Conservation (phyloP, 495 filamentous ascomycete species). For the Sphaerosporella brunnea region DNA sequence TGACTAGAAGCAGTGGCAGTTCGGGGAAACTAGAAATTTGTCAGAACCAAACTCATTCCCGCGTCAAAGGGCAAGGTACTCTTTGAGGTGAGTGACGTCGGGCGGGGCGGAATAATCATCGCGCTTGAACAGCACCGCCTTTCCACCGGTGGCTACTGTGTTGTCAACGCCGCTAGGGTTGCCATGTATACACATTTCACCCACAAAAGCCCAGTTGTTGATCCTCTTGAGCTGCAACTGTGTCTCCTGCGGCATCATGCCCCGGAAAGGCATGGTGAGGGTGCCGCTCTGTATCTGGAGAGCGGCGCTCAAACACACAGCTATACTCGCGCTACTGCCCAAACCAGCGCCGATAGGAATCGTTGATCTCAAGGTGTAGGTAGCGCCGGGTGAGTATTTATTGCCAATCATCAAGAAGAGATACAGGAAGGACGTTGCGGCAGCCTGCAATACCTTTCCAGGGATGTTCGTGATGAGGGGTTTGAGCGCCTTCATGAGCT, state of each 20-base stretch:
- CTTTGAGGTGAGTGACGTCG: conserved; percentile 51
- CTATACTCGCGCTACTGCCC: conserved; percentile 81
- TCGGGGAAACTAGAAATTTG: conserved; percentile 47
- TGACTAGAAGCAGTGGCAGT: conserved; percentile 71
- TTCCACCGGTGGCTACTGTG: conserved; percentile 82
- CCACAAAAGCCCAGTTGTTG: conserved; percentile 93
- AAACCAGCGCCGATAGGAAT: conserved; percentile 85
- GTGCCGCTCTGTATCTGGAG: conserved; percentile 75
- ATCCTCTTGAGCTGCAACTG: conserved; percentile 77
- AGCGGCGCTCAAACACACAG: conserved; percentile 74
- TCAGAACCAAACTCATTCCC: too few relatives aligned
- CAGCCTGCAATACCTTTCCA: conserved; percentile 61
- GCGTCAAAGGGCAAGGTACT: too few relatives aligned
- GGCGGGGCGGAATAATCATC: conserved; percentile 62
- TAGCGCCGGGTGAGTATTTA: conserved; percentile 53
- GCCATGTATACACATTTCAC: conserved; percentile 90
- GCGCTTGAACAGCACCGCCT: conserved; percentile 78
- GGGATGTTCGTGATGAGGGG: conserved; percentile 58
- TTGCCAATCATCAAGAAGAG: conserved; percentile 76
- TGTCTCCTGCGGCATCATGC: conserved; percentile 66
- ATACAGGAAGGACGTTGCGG: conserved; percentile 77
- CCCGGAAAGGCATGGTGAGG: conserved; percentile 70
- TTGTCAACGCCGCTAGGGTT: conserved; percentile 96
- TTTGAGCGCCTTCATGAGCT: conserved; percentile 58
- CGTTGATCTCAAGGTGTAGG: conserved; percentile 83